These are phyloP conservation scores for Apiospora malaysiana DNA, from an alignment of 2,329 filamentous ascomycete species.

Conservation along the genomic window DNA sequence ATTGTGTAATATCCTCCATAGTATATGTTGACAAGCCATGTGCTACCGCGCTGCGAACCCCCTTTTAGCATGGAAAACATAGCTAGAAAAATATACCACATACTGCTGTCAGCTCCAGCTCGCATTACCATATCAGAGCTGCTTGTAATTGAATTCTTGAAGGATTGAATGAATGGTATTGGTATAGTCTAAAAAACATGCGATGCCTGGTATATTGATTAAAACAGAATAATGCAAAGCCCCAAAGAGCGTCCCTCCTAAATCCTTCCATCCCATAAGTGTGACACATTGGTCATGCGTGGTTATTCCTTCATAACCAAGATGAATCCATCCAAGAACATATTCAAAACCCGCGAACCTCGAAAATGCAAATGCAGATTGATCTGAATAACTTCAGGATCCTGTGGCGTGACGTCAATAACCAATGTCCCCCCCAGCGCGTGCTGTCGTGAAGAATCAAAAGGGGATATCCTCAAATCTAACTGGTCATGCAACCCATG, in stretches of 20 bases:
- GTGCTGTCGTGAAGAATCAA: not conserved
- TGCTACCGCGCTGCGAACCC: not conserved
- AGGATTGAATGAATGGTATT: not conserved
- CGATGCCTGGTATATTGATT: not conserved
- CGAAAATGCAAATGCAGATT: conserved; percentile 6
- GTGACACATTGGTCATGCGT: not conserved
- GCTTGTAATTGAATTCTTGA: not conserved
- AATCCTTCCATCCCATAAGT: no score
- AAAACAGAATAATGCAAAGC: not conserved
- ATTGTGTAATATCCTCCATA: not conserved
- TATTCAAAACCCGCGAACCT: not conserved
- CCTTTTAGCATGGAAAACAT: not conserved
- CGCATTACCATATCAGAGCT: not conserved
- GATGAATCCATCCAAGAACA: not conserved
- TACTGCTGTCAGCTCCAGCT: not conserved
- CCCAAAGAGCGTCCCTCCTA: not conserved
- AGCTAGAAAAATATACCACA: not conserved
- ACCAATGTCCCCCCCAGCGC: not conserved
- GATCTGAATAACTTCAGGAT: not conserved
- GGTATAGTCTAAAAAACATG: conserved; percentile 8
- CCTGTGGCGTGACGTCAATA: not conserved
- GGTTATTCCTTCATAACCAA: not conserved
- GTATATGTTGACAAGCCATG: not conserved
- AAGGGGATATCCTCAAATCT: conserved; percentile 11
- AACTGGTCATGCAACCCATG: conserved; percentile 14